These are phyloP conservation scores for Aspergillus sergii DNA, from an alignment of 2,329 filamentous ascomycete genomes.

Conservation along the genomic window DNA sequence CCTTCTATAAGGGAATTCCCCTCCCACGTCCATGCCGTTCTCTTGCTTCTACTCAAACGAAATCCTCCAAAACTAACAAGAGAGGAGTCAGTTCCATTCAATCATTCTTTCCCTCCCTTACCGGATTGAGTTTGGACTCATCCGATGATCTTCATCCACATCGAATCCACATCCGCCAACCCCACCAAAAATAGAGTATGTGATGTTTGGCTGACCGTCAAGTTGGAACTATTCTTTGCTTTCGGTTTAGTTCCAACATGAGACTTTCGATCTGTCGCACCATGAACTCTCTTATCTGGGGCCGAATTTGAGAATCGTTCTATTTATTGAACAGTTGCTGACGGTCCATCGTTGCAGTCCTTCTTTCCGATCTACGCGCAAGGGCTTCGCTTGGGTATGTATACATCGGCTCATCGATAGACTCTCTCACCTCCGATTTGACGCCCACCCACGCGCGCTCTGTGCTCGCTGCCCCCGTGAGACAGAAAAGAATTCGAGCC, in stretches of 20 bases:
- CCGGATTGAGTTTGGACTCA: not conserved
- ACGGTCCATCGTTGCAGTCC: not conserved
- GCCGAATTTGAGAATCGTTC: not conserved
- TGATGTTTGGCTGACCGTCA: not conserved
- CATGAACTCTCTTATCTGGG: not conserved
- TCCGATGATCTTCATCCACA: not conserved
- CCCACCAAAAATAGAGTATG: not conserved
- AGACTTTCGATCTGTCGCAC: constrained; percentile 4
- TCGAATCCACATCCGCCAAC: not conserved
- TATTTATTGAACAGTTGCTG: not conserved
- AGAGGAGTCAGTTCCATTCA: no score
- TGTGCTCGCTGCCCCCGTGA: not conserved
- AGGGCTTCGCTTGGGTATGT: constrained; percentile 1
- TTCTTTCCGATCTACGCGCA: not conserved
- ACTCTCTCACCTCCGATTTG: not conserved
- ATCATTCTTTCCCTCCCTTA: not conserved
- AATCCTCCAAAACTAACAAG: no score
- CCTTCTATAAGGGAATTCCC: no score
- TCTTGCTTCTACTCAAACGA: no score
- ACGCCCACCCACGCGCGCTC: not conserved
- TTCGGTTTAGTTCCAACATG: not conserved
- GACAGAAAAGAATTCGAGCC: not conserved
- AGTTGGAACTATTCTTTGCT: not conserved
- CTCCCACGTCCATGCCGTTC: no score
- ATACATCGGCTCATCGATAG: not conserved